A percentile compares a stretch with the other conserved stretches of the same genome.
These are phyloP conservation scores for Calonectria hawksworthii DNA, from an alignment of 2,329 filamentous ascomycete species.

Conservation along the genomic window DNA sequence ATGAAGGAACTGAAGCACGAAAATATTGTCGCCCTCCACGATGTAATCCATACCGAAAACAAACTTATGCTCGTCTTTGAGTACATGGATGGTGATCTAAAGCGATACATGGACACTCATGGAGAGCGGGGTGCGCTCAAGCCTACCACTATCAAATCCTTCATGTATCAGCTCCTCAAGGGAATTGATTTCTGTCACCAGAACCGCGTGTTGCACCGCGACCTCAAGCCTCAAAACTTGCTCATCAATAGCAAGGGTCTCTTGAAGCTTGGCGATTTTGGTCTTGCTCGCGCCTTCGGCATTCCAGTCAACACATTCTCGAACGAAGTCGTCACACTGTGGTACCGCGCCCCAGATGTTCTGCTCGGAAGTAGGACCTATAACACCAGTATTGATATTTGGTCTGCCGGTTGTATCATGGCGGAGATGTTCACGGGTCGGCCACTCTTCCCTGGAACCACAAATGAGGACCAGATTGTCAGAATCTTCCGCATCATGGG, in stretches of 20 bases:
- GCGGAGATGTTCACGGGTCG: conserved; percentile 99
- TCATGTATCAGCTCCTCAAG: conserved; percentile 97
- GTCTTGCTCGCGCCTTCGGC: conserved; percentile 92
- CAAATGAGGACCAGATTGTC: conserved; percentile 96
- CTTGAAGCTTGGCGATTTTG: conserved; percentile 95
- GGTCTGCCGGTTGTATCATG: conserved; percentile 99
- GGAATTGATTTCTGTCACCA: conserved; percentile 99
- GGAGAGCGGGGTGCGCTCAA: conserved; percentile 92
- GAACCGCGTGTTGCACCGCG: conserved; percentile 94
- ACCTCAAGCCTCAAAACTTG: conserved; percentile 96
- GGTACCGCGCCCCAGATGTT: conserved; percentile 98
- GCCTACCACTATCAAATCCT: conserved; percentile 93
- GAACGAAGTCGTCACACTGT: conserved; percentile 97
- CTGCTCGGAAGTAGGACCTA: conserved; percentile 94
- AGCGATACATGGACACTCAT: conserved; percentile 97
- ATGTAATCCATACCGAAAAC: conserved; percentile 99
- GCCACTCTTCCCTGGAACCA: conserved; percentile 95
- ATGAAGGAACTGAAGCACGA: conserved; percentile 99
- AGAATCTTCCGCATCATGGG: conserved; percentile 99
- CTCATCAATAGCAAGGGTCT: conserved; percentile 94
- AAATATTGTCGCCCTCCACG: conserved; percentile 96
- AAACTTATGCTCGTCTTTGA: conserved; percentile 99
- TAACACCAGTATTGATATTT: conserved; percentile 99
- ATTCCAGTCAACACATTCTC: conserved; percentile 99
- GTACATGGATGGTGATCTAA: conserved; percentile 98